A percentile compares a stretch with the other conserved stretches of the same genome.
phyloP scores from a whole-genome alignment of 495 filamentous ascomycete genomes.

The Jackrogersella minutella region DNA sequence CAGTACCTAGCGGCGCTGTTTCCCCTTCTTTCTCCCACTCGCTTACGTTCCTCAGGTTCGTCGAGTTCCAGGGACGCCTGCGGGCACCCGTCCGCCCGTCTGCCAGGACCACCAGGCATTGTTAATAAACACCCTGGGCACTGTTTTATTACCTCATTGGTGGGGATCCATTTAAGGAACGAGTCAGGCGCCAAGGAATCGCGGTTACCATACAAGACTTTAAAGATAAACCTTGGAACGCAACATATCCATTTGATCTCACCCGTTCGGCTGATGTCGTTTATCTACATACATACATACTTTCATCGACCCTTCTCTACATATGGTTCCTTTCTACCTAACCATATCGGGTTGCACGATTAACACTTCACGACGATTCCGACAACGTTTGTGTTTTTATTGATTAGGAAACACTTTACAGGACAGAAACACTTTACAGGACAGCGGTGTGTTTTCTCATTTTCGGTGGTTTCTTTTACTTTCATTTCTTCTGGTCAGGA shows the following conservation, averaged over 20 bases:
- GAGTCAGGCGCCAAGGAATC: slow-evolving; percentile 40
- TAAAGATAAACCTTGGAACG: slow-evolving; percentile 19
- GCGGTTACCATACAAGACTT: slow-evolving; percentile 21
- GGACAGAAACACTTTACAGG: not conserved
- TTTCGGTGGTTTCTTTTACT: slow-evolving; percentile 14
- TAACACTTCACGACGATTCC: not conserved
- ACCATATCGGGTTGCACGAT: slow-evolving; percentile 29
- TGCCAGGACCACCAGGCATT: not conserved
- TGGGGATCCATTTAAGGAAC: slow-evolving; percentile 31
- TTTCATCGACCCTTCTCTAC: too few species aligned
- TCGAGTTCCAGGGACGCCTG: not conserved
- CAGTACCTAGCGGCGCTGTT: too few species aligned
- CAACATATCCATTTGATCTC: slow-evolving; percentile 12
- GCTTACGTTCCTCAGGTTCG: not conserved
- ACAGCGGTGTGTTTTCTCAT: not conserved
- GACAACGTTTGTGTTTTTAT: not conserved
- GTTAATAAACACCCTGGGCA: too few species aligned
- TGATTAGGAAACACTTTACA: not conserved
- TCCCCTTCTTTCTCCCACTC: too few species aligned
- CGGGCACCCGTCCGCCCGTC: too few species aligned
- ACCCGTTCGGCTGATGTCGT: slow-evolving; percentile 10
- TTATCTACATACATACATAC: slow-evolving; percentile 14
- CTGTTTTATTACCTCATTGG: slow-evolving; percentile 33
- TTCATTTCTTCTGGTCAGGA: slow-evolving; percentile 3
- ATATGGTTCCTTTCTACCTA: slow-evolving; percentile 20